Evolutionary conservation across 768 basidiomycete species (phyloP).

Genomic region (Infundibulicybe gibba): DNA sequence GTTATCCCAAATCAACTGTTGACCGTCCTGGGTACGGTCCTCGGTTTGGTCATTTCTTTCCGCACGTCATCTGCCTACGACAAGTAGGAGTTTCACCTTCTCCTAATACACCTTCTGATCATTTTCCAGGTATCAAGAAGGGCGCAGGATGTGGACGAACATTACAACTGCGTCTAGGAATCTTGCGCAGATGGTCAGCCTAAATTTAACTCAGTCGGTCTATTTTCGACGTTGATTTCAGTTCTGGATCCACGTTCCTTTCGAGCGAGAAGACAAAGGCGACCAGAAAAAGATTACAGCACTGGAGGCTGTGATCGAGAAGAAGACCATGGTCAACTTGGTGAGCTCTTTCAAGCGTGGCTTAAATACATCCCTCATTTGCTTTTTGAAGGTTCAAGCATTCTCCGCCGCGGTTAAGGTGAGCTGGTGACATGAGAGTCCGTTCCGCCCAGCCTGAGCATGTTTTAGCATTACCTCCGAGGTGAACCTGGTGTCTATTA

Average conservation of each 20-base stretch:
- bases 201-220: background rate
- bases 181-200: constrained; percentile 51
- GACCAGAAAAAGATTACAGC: constrained; percentile 22
- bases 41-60: constrained; percentile 71
- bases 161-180: constrained; percentile 56
- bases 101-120: background rate
- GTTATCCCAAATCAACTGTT: constrained; percentile 51
- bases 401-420: constrained; percentile 69
- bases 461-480: constrained; percentile 57
- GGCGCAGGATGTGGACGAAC: constrained; percentile 67
- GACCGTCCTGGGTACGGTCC: constrained; percentile 71
- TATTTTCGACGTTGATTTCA: constrained; percentile 9
- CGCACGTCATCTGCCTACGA: constrained; percentile 72
- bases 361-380: background rate
- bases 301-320: constrained; percentile 60
- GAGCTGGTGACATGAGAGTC: background rate
- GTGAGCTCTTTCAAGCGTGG: constrained; percentile 38
- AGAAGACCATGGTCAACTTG: constrained; percentile 71
- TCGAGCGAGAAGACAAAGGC: constrained; percentile 32
- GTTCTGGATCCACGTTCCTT: constrained; percentile 58
- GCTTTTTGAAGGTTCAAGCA: constrained; percentile 52
- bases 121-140: constrained; percentile 56
- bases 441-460: background rate
- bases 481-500: constrained; percentile 71
- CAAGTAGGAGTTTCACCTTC: constrained; percentile 41